Percentiles rank a stretch among this genome's conserved stretches.
phyloP scores from a whole-genome alignment of 305 asterid species.

The Fraxinus platypoda region DNA sequence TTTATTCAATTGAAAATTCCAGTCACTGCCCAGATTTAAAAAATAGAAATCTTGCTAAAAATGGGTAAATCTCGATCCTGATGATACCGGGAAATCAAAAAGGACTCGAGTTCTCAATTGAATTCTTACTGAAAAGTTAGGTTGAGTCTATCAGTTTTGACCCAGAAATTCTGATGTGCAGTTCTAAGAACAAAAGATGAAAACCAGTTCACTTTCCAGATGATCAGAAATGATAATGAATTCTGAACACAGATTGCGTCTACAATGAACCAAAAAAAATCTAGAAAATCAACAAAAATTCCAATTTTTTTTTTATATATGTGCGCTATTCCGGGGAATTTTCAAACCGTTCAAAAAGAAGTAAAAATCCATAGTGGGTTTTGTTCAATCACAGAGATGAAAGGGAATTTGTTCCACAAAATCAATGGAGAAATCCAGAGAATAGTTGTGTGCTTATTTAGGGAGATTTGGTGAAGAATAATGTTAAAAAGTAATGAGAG shows the following conservation, averaged over 20 bases:
- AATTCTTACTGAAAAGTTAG: conserved; percentile 23
- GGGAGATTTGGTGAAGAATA: conserved; percentile 39
- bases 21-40: conserved; percentile 40
- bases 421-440: conserved; percentile 49
- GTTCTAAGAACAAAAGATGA: conserved; percentile 14
- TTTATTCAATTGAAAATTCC: conserved; percentile 20
- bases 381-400: conserved; percentile 13
- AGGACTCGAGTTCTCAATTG: background rate
- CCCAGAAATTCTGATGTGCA: conserved; percentile 21
- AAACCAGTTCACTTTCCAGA: conserved; percentile 26
- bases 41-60: conserved; percentile 15
- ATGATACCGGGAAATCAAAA: conserved; percentile 23
- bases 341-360: background rate
- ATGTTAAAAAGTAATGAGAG: conserved; percentile 37
- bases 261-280: background rate
- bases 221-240: conserved; percentile 27
- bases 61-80: conserved; percentile 27
- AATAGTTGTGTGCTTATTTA: conserved; percentile 35
- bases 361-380: conserved; percentile 27
- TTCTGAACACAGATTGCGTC: conserved; percentile 21
- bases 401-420: conserved; percentile 12
- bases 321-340: conserved; percentile 14
- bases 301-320: background rate
- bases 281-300: conserved; percentile 17
- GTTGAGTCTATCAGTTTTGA: conserved; percentile 25